phyloP scores from a whole-genome alignment of 768 basidiomycete species.

The Pisolithus marmoratus region DNA sequence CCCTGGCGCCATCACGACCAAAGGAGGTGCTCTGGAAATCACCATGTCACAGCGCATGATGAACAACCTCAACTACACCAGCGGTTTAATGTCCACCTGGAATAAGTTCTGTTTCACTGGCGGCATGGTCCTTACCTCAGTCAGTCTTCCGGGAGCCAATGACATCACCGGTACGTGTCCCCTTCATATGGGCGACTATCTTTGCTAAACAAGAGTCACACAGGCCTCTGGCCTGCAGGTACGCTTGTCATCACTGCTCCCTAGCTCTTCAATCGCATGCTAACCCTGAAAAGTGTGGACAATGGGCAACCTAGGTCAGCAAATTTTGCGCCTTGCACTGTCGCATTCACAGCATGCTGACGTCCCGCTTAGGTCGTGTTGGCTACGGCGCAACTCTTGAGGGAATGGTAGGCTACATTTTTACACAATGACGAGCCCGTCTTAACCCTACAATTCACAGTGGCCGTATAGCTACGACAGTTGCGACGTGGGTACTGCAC shows the following conservation, averaged over 20 bases:
- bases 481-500: constrained; percentile 90
- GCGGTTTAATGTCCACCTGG: constrained; percentile 65
- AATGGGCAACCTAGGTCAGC: constrained; percentile 69
- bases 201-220: background rate
- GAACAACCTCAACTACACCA: constrained; percentile 68
- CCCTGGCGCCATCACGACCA: constrained; percentile 71
- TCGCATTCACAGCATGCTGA: background rate
- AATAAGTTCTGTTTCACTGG: constrained; percentile 97
- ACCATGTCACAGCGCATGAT: constrained; percentile 61
- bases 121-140: constrained; percentile 66
- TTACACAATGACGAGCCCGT: background rate
- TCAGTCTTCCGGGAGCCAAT: constrained; percentile 67
- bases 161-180: constrained; percentile 34
- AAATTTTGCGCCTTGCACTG: background rate
- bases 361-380: constrained; percentile 51
- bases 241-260: background rate
- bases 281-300: constrained; percentile 45
- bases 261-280: background rate
- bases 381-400: constrained; percentile 86
- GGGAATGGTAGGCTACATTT: constrained; percentile 52
- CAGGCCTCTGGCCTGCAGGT: constrained; percentile 70
- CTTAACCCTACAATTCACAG: constrained; percentile 26
- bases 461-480: constrained; percentile 82
- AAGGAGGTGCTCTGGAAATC: constrained; percentile 67
- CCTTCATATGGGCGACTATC: background rate